phyloP scores from a whole-genome alignment of 495 filamentous ascomycete species.

The Pyrenula aspistea region DNA sequence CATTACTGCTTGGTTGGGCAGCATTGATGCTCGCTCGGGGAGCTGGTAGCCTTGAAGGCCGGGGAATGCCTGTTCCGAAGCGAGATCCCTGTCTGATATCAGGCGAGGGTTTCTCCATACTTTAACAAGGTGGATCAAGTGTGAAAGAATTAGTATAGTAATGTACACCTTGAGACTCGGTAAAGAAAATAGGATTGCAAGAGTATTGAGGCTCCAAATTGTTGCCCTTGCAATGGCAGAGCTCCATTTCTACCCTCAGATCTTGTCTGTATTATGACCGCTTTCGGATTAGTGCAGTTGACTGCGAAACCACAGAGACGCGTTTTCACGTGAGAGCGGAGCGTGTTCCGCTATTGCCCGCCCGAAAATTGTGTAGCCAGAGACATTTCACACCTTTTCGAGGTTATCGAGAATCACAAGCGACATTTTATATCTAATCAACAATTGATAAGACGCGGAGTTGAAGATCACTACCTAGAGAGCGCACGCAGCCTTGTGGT shows the following conservation, averaged over 20 bases:
- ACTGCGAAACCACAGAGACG: not conserved
- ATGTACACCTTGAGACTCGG: too few species aligned
- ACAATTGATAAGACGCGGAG: too few species aligned
- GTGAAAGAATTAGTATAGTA: too few species aligned
- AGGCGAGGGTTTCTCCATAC: not conserved
- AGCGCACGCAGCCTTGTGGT: too few species aligned
- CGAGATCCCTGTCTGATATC: not conserved
- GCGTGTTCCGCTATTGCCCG: too few species aligned
- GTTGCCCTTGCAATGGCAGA: not conserved
- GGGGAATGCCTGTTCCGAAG: conserved; percentile 17
- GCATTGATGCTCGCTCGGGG: conserved; percentile 11
- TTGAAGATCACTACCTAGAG: too few species aligned
- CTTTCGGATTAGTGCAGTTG: not conserved
- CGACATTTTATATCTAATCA: too few species aligned
- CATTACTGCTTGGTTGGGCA: conserved; percentile 6
- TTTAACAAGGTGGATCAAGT: not conserved
- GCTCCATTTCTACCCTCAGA: not conserved
- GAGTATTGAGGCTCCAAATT: too few species aligned
- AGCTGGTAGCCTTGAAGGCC: conserved; percentile 23
- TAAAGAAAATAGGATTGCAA: too few species aligned
- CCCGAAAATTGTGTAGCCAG: too few species aligned
- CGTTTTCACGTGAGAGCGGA: not conserved
- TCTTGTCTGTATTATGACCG: not conserved
- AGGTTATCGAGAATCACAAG: too few species aligned
- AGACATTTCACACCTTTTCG: too few species aligned